Percentiles rank a stretch among this genome's conserved stretches.
Conservation (phyloP, 306 rosid genomes). For the Rosa lucieae region DNA sequence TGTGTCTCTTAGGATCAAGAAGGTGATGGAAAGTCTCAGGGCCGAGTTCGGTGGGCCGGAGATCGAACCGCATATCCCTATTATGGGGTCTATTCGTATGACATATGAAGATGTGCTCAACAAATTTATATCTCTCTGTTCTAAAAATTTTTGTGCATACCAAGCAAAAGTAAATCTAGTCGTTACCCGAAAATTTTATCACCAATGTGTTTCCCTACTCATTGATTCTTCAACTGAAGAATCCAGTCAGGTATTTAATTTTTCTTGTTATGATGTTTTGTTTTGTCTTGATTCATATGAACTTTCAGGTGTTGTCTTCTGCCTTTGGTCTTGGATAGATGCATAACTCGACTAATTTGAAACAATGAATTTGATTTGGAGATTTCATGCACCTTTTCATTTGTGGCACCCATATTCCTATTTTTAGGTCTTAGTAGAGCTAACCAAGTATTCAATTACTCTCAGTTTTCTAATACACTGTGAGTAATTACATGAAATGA, state of each 20-base stretch:
- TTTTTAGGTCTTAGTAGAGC: not conserved
- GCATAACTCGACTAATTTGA: too few species aligned
- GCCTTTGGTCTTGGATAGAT: too few species aligned
- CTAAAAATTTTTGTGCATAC: conserved; percentile 41
- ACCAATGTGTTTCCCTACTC: not conserved
- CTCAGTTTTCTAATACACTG: not conserved
- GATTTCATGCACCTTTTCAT: not conserved
- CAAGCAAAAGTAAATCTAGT: conserved; percentile 46
- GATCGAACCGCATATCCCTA: conserved; percentile 74
- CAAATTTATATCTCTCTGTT: conserved; percentile 48
- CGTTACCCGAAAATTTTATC: not conserved
- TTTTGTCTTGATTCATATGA: not conserved
- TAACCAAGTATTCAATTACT: not conserved
- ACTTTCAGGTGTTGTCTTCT: not conserved
- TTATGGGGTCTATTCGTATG: conserved; percentile 57
- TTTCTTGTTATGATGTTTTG: not conserved
- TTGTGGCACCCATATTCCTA: not conserved
- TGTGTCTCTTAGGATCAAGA: conserved; percentile 34
- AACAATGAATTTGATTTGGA: not conserved
- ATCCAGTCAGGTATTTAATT: not conserved
- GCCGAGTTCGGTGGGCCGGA: conserved; percentile 69
- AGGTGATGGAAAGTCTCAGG: conserved; percentile 56
- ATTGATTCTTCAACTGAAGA: not conserved
- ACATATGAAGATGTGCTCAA: conserved; percentile 50
- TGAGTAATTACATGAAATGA: too few species aligned